Percentiles rank a stretch among this genome's conserved stretches.
phyloP scores from a whole-genome alignment of 176 grass and related monocot genomes.

The Triticum timopheevii region DNA sequence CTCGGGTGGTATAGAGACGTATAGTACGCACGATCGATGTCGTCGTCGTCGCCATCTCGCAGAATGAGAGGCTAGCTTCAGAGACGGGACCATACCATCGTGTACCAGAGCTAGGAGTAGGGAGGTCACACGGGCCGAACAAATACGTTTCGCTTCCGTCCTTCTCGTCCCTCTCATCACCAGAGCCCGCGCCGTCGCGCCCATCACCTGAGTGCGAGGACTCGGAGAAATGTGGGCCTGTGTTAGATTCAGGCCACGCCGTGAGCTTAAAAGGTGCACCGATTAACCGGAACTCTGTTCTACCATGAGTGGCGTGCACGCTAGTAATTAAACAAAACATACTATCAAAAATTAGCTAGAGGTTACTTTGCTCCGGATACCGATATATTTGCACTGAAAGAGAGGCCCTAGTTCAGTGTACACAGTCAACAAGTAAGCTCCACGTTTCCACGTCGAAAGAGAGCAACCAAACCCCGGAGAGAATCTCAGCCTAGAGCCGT shows the following conservation, averaged over 20 bases:
- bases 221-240: not conserved
- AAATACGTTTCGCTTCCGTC: not conserved
- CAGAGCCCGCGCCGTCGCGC: not conserved
- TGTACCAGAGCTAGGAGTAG: constrained; percentile 1
- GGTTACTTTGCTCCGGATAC: not conserved
- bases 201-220: not conserved
- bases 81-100: not conserved
- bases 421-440: not conserved
- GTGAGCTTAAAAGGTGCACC: not conserved
- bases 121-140: not conserved
- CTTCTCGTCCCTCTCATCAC: not conserved
- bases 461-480: constrained; percentile 7
- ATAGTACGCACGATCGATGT: not conserved
- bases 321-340: not conserved
- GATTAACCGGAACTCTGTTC: not conserved
- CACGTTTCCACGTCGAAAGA: not conserved
- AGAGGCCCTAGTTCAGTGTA: not conserved
- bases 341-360: not conserved
- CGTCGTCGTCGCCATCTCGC: constrained; percentile 29
- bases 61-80: not conserved
- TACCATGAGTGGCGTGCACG: not conserved
- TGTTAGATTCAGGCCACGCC: not conserved
- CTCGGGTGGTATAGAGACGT: not conserved
- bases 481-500: constrained; percentile 35
- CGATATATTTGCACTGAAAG: not conserved